Conservation (phyloP, 805 yeast genomes). For the Candida koratica region DNA sequence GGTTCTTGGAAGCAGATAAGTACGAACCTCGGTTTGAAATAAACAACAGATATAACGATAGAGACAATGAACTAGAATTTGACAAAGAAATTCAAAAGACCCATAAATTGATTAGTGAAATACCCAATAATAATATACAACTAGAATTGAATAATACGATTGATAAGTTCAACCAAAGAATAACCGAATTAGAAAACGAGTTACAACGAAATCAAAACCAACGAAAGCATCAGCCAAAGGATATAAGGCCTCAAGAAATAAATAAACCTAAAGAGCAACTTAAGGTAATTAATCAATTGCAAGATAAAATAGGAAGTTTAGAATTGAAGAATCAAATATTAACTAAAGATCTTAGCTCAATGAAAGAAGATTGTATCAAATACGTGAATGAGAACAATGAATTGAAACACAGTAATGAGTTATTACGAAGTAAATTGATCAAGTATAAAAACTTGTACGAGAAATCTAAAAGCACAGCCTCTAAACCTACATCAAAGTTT, state of each 20-base stretch:
- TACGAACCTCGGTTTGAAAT: not conserved
- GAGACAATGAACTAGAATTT: not conserved
- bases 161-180: conserved; percentile 18
- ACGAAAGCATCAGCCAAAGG: conserved; percentile 4
- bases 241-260: not conserved
- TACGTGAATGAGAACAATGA: conserved; percentile 19
- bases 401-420: conserved; percentile 24
- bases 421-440: conserved; percentile 30
- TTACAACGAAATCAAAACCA: conserved; percentile 4
- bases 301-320: conserved; percentile 14
- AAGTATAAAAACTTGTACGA: conserved; percentile 35
- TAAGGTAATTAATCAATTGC: conserved; percentile 14
- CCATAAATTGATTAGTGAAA: conserved; percentile 23
- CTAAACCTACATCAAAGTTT: not conserved
- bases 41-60: not conserved
- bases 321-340: conserved; percentile 11
- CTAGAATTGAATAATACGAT: conserved; percentile 25
- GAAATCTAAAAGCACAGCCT: conserved; percentile 7
- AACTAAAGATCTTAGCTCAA: conserved; percentile 12
- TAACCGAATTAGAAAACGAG: conserved; percentile 6
- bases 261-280: not conserved
- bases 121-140: conserved; percentile 24
- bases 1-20: conserved; percentile 2
- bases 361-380: conserved; percentile 14
- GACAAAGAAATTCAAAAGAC: conserved; percentile 22